Percentiles rank a stretch among this genome's conserved stretches.
Conservation (phyloP, 768 basidiomycete genomes). For the Suillus hirtellus region DNA sequence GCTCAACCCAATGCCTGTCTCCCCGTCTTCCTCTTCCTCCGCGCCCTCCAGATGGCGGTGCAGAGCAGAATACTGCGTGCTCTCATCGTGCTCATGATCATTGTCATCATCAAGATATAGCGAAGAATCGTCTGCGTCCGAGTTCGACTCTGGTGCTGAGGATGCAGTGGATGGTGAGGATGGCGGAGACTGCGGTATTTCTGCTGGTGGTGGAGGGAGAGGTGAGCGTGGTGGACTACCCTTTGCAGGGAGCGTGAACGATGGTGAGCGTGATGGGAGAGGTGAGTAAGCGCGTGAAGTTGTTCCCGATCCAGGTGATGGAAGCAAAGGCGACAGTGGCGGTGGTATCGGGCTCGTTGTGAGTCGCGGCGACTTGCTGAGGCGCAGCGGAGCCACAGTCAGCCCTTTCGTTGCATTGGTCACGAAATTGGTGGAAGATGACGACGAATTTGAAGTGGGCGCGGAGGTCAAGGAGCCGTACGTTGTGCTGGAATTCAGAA, state of each 20-base stretch:
- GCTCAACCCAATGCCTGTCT: conserved; percentile 68
- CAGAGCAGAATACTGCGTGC: conserved; percentile 27
- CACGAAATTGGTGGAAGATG: not conserved
- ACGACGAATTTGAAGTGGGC: conserved; percentile 14
- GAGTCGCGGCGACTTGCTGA: conserved; percentile 28
- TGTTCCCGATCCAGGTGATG: conserved; percentile 16
- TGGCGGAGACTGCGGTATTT: conserved; percentile 11
- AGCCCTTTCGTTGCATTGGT: conserved; percentile 12
- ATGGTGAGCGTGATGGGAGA: conserved; percentile 25
- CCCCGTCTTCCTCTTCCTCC: conserved; percentile 52
- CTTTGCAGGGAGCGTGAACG: conserved; percentile 6
- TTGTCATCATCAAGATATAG: conserved; percentile 2
- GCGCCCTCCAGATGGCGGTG: conserved; percentile 13
- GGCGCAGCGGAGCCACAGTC: conserved; percentile 25
- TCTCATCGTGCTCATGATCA: conserved; percentile 19
- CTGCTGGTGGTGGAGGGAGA: conserved; percentile 11
- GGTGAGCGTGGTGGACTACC: conserved; percentile 12
- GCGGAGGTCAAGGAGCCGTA: conserved; percentile 10
- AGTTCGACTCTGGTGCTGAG: conserved; percentile 1
- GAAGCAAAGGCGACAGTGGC: conserved; percentile 14
- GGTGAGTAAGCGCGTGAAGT: conserved; percentile 24
- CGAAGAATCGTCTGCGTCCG: conserved; percentile 3
- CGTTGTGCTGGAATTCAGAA: conserved; percentile 22
- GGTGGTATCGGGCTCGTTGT: conserved; percentile 18
- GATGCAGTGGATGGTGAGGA: conserved; percentile 10